Base-by-base conservation (phyloP, 805 yeast species). In the Wickerhamomyces chambardii region DNA sequence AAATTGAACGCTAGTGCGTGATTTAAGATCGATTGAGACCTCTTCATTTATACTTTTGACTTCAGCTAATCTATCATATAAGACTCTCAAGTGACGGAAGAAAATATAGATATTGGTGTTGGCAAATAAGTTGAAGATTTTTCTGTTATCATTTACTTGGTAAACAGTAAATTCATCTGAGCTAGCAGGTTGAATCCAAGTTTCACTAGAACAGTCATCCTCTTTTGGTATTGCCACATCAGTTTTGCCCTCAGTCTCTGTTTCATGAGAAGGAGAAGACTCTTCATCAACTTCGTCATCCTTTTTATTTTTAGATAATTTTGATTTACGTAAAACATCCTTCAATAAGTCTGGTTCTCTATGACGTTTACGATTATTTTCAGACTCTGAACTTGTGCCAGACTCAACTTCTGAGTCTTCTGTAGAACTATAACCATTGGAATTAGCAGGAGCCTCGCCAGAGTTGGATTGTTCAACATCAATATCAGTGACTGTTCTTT, bases 91-190 rank as follows among this genome's bases (percentile, higher is more conserved):
- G 46, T 83, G 82, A 46, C 98, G 84, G 73, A 87, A 75, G 48
- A 92, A 87, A 25, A 87, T 84, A 52, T 92, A 92, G 28, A 89
- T 73, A 38, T 89, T 78, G 5, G 95, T 80, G 58, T 90, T 89
- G 41, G 84, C 85, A 65, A 90, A 92, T 48, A 89, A 57, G 55
- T 87, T 89, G 64, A 63, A 86, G 32, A 67, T 72, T 22, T 63
- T 64, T 48, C 89, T 71, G 36, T 61, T 43, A 12, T 41, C 32
- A 25, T 59, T 56, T 17, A 45, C 33, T 15, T 61, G 55, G 18
- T 51, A 47, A 14, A 50, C 45, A 22, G 50, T 53, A 2, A 55
- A 53, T 17, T 51, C 19, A 7, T 42, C 46, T 14, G 45, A 30
- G 11, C 39, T 40, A 15, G 45, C 36, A 17, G 48, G 43, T 30